Base-by-base conservation (phyloP, 2,329 filamentous ascomycete species). In the Curvularia sp. region DNA sequence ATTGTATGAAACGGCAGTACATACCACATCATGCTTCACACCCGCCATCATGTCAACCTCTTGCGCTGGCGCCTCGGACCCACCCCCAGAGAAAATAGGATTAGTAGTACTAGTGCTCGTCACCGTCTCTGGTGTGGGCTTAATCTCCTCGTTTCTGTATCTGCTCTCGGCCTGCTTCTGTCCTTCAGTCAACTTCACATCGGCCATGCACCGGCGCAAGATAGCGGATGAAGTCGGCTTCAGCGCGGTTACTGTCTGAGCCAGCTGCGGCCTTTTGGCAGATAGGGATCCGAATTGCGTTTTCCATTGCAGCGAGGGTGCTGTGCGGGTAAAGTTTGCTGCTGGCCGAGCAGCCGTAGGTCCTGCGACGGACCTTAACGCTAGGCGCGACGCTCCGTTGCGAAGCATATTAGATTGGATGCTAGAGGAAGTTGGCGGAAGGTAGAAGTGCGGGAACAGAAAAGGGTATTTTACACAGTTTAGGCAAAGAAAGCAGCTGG, bases 61-160 rank as follows among this genome's bases (percentile, higher is more conserved):
- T 61, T 63, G 54, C 63, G 76, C 66, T 35, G 73, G 67, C 26
- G 71, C 61, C 18, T 70, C 58, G 5, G 63, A 67, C 15, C 72
- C 77, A 31, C 80, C 70, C 59, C 82, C 78, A 6, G 70, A 67
- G 15, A 77, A 70, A 15, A 82, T 57, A 1, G 78, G 76, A 58
- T 80, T 80, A 4, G 74, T 76, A 3, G 75, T 72, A 12, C 89
- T 93, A 42, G 81, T 81, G 22, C 77, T 77, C 0, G 87, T 85
- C 0, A 93, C 89, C 6, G 79, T 74, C 39, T 85, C 84, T 0
- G 89, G 89, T 28, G 85, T 77, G 2, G 85, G 70, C 57, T 85
- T 72, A n/a, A 93, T 77, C 69, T 84, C 84, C 71, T 85, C 72
- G 48, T 87, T 67, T 12, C 77, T 82, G 8, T 86, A 67, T 63